Base-by-base conservation (phyloP, 331 rosid species). In the Ulmus americana region DNA sequence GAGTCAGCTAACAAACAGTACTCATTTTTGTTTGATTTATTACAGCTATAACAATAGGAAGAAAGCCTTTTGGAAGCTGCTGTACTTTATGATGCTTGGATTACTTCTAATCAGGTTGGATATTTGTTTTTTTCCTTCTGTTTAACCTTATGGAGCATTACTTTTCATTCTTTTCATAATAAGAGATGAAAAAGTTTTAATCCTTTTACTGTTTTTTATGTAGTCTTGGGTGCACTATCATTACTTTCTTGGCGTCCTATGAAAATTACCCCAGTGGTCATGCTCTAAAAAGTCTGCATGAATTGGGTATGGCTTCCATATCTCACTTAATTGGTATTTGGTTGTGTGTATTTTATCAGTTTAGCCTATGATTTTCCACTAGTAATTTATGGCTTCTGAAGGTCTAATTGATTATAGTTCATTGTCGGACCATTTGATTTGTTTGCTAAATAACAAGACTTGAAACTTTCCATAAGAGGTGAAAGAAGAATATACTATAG, bases 181-280 rank as follows among this genome's bases (percentile, higher is more conserved):
- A 28, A 28, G 35, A 28, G 35, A 28, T 3, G 35, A 28, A 28
- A 28, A 2, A 0, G 3, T 28, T 28, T 28, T 28, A 28, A 28
- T 28, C 35, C 47, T 59, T 74, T 59, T 59, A 50, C 71, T 79
- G 55, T 68, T 55, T 77, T 77, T 55, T 62, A 80, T 89, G 85
- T 77, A 92, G 98, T 83, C 77, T 89, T 73, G 98, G 84, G 78
- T 87, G 84, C 80, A 76, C 95, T 35, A 42, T 81, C 63, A 75
- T 79, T 56, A 79, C 88, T 75, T 85, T 92, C 90, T 77, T 80
- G 79, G 98, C 98, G 3, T 92, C 98, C 59, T 83, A 77, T 69
- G 79, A 90, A 83, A 92, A 92, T 76, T 92, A 92, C 70, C 91
- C 98, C 12, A 86, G 97, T 62, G 95, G 98, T 18, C 78, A 92